These are phyloP conservation scores for Penicillium digitatum DNA, from an alignment of 2,329 filamentous ascomycete genomes.

Conservation along the genomic window DNA sequence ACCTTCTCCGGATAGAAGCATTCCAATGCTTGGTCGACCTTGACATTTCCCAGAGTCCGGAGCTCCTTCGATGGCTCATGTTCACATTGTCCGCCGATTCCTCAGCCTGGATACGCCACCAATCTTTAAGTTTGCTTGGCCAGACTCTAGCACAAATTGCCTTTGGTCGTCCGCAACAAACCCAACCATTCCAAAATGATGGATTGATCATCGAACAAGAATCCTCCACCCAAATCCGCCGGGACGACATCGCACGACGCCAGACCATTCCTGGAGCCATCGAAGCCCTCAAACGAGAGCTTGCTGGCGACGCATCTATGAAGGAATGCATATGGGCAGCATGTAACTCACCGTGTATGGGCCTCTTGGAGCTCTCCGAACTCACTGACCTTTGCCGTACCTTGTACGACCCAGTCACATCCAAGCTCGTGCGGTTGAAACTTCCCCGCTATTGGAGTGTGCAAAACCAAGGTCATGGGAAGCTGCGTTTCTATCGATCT, in stretches of 20 bases:
- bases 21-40: slow-evolving; percentile 57
- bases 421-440: slow-evolving; percentile 48
- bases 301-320: slow-evolving; percentile 49
- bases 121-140: slow-evolving; percentile 52
- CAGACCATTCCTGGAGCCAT: slow-evolving; percentile 58
- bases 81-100: slow-evolving; percentile 54
- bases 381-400: slow-evolving; percentile 56
- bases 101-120: slow-evolving; percentile 55
- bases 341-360: slow-evolving; percentile 49
- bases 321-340: slow-evolving; percentile 56
- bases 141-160: slow-evolving; percentile 56
- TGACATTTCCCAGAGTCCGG: slow-evolving; percentile 50
- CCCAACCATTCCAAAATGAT: slow-evolving; percentile 33
- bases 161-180: slow-evolving; percentile 48
- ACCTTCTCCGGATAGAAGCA: slow-evolving; percentile 57
- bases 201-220: slow-evolving; percentile 58
- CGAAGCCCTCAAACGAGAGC: slow-evolving; percentile 52
- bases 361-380: slow-evolving; percentile 53
- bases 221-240: slow-evolving; percentile 49
- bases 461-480: slow-evolving; percentile 49
- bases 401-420: slow-evolving; percentile 53
- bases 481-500: slow-evolving; percentile 43
- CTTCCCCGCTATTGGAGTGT: slow-evolving; percentile 57
- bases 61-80: slow-evolving; percentile 55
- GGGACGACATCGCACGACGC: slow-evolving; percentile 52